phyloP scores from a whole-genome alignment of 2,329 filamentous ascomycete genomes.

The Dactylellina haptotyla region DNA sequence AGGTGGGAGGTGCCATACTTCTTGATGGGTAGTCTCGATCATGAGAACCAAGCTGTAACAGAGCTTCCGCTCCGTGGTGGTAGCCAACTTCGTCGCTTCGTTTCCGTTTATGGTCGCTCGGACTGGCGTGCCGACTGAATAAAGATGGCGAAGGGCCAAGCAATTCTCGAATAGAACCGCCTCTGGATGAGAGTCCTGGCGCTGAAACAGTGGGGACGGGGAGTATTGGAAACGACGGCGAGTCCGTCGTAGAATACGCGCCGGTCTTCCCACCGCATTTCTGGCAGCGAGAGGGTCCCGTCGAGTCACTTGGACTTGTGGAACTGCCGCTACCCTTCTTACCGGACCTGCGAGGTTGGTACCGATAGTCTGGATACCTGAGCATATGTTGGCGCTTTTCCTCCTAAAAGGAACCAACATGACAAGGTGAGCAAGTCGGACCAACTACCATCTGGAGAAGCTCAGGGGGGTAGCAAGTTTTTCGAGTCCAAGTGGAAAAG shows the following conservation, averaged over 20 bases:
- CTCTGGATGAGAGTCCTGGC: constrained; percentile 47
- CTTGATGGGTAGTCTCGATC: constrained; percentile 51
- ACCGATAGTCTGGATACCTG: constrained; percentile 92
- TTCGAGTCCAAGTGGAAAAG: constrained; percentile 1
- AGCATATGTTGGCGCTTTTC: constrained; percentile 89
- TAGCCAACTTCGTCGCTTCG: constrained; percentile 54
- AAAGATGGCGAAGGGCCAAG: constrained; percentile 28
- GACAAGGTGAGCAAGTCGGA: constrained; percentile 53
- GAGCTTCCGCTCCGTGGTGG: constrained; percentile 56
- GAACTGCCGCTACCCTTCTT: constrained; percentile 60
- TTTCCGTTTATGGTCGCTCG: constrained; percentile 43
- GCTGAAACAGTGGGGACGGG: constrained; percentile 55
- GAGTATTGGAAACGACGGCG: constrained; percentile 56
- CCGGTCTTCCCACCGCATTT: constrained; percentile 63
- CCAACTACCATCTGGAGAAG: constrained; percentile 24
- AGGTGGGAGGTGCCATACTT: constrained; percentile 47
- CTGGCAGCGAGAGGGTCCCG: constrained; percentile 57
- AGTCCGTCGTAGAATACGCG: constrained; percentile 56
- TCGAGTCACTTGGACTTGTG: constrained; percentile 60
- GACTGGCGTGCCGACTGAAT: constrained; percentile 32
- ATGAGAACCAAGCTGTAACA: constrained; percentile 56
- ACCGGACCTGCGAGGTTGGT: constrained; percentile 79
- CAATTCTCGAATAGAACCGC: constrained; percentile 49
- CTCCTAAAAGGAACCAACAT: constrained; percentile 66
- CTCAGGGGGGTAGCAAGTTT: constrained; percentile 9